Base-by-base conservation (phyloP, 192 early-diverging fungal species). In the Chytriomyces confervae region DNA sequence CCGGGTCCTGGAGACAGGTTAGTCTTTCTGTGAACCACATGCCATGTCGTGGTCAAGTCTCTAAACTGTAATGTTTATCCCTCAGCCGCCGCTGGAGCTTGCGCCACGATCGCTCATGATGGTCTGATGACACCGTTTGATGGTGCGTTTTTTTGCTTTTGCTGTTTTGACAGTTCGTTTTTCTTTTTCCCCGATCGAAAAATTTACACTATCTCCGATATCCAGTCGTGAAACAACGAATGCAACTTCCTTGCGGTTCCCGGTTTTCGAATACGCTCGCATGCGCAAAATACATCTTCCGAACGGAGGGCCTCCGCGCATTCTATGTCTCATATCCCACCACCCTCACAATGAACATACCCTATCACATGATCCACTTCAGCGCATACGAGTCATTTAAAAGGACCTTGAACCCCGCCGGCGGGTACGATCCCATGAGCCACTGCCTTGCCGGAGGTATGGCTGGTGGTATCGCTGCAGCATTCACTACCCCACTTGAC, bases 121-220 rank as follows among this genome's bases (percentile, higher is more conserved):
- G 91, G 93, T 6, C 83, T 99, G 60, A 94, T 96, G 93, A 99
- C 94, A 78, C 97, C 97, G 11, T 99, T 99, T 84, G 97, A 99
- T 83, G 36, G 36, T 36, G 36, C 0, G 36, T 36, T 36, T 2
- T 36, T 36, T 36, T 36, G 96, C 89, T 91, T 76, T 62, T 83
- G 70, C 27, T 47, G 60, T 10, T n/a, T 66, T 36, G 5, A n/a
- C 48, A 18, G 11, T 13, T 18, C 16, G 7, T 61, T 72, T 63
- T 57, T 24, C 3, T 13, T 74, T 13, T 53, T 51, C 49, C 20
- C 13, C n/a, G 49, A 18, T 23, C 18, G 18, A 61, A 18, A n/a
- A 36, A 29, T 23, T n/a, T 64, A 27, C 62, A 5, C 57, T 20
- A 72, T 91, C 36, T 36, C 36, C 36, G 36, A 36, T 36, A 36